Base-by-base conservation (phyloP, 352 stramenopile species). In the Globisporangium cystogenes region DNA sequence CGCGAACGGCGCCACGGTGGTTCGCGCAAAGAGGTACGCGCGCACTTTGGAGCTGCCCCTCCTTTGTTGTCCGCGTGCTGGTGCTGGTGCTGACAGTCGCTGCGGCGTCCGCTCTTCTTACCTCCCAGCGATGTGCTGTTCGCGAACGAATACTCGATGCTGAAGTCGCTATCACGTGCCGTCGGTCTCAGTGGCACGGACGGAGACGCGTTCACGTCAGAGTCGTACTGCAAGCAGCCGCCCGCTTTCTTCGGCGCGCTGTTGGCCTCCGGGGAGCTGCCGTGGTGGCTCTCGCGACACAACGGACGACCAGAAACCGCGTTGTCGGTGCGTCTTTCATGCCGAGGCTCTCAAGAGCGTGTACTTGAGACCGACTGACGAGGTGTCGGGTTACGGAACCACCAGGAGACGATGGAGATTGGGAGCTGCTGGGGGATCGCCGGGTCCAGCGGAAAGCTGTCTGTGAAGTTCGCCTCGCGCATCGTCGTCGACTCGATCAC, bases 401-500 rank as follows among this genome's bases (percentile, higher is more conserved):
- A 20, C 41, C 53, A 91, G 79, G 76, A 90, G 80, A 90, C 82
- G 16, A 88, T 87, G 60, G 83, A 90, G 54, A 81, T 94, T 15
- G 86, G 86, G 15, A 89, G 74, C 39, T 96, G 86, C 56, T 96
- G 84, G 82, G 74, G 71, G 21, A 70, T 94, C 33, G 51, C 55
- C 7, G 76, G 82, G 0, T 56, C 66, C 6, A 68, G 59, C 8
- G 86, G 85, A 20, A 82, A 72, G 11, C 67, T 96, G 14, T 90
- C 86, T 0, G 74, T 96, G 16, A 82, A 82, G 27, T 89, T 95
- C 39, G 59, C 69, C 10, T 57, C 74, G 7, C 74, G 77, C 46
- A 82, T 95, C 44, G 51, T 90, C 44, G 71, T 70, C 15, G 72
- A 88, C 10, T 57, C 76, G 4, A 62, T 96, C 37, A 86, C 76